phyloP scores from a whole-genome alignment of 352 stramenopile species.

The Phytopythium sindhum region DNA sequence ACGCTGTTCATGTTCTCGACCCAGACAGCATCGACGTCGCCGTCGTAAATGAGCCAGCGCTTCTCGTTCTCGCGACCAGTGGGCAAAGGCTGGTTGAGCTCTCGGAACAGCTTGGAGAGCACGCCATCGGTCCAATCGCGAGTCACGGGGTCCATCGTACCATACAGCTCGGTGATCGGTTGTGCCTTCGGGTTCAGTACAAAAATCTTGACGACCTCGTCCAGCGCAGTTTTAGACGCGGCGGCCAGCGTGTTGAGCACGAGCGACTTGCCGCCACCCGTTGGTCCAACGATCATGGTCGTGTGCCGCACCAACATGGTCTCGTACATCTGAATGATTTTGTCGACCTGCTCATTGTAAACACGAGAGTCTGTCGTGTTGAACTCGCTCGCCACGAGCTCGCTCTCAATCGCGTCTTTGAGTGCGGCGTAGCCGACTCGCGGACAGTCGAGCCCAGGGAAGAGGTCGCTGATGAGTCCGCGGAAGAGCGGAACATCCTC shows the following conservation, averaged over 20 bases:
- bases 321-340: constrained; percentile 97
- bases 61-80: constrained; percentile 91
- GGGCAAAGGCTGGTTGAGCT: constrained; percentile 92
- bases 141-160: constrained; percentile 93
- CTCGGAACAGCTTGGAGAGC: constrained; percentile 92
- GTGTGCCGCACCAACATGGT: constrained; percentile 95
- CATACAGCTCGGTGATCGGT: constrained; percentile 92
- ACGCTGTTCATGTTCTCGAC: constrained; percentile 98
- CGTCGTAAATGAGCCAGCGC: constrained; percentile 95
- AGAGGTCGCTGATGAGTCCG: constrained; percentile 94
- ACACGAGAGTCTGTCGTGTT: constrained; percentile 65
- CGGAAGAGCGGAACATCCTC: constrained; percentile 94
- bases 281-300: constrained; percentile 95
- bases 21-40: constrained; percentile 95
- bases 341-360: constrained; percentile 92
- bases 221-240: constrained; percentile 80
- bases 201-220: constrained; percentile 91
- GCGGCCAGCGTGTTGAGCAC: constrained; percentile 89
- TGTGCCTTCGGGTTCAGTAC: constrained; percentile 95
- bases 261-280: constrained; percentile 91
- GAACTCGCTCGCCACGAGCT: constrained; percentile 85
- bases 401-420: constrained; percentile 84
- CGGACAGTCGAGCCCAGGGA: constrained; percentile 91
- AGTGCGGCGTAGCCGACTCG: constrained; percentile 90
- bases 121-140: constrained; percentile 96